Evolutionary conservation across 306 rosid species (phyloP).

Genomic region (Cucurbita maxima): DNA sequence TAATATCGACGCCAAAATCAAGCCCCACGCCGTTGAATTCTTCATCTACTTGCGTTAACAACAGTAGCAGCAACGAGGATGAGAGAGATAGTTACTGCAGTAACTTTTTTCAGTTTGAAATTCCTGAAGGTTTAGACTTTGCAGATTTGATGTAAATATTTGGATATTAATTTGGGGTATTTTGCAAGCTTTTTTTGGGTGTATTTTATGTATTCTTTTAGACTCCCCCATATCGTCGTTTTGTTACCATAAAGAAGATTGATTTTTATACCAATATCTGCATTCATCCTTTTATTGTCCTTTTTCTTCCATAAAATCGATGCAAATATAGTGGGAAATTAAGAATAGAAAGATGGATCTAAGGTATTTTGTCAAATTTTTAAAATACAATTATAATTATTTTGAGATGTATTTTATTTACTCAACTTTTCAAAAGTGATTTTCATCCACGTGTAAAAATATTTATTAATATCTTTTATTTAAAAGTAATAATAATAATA

Average conservation of each 20-base stretch:
- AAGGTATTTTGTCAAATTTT: too few species aligned
- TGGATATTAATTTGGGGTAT: neutral
- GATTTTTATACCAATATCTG: neutral
- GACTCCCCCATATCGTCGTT: neutral
- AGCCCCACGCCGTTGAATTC: constrained; percentile 57
- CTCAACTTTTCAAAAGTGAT: too few species aligned
- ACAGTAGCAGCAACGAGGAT: constrained; percentile 52
- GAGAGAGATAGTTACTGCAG: constrained; percentile 69
- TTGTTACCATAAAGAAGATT: neutral
- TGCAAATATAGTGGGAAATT: neutral
- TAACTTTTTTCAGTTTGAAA: constrained; percentile 56
- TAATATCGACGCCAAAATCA: constrained; percentile 38
- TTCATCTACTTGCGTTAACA: constrained; percentile 35
- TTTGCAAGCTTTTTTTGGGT: neutral
- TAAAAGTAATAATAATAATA: too few species aligned
- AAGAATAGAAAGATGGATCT: neutral
- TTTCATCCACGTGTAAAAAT: too few species aligned
- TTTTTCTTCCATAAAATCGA: neutral
- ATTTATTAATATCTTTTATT: too few species aligned
- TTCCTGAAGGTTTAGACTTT: constrained; percentile 70
- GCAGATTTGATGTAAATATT: constrained; percentile 51
- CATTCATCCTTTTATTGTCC: neutral
- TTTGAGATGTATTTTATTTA: too few species aligned
- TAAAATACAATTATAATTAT: too few species aligned
- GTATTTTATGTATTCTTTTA: neutral